These are phyloP conservation scores for Staphylotrichum longicolle DNA, from an alignment of 495 filamentous ascomycete genomes.

Conservation along the genomic window DNA sequence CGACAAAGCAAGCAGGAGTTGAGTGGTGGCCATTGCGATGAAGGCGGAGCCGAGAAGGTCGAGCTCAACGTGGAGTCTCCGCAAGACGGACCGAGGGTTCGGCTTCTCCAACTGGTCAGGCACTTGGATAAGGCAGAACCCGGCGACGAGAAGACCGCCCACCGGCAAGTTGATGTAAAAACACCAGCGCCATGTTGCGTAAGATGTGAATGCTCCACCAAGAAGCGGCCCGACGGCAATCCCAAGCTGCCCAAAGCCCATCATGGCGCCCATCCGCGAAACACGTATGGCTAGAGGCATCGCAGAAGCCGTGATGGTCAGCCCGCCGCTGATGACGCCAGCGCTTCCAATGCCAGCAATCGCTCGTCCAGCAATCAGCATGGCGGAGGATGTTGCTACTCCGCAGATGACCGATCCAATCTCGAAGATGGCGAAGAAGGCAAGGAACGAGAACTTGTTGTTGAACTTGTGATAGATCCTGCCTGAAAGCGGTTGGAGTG, in stretches of 20 bases:
- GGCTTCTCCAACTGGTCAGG: conserved; percentile 46
- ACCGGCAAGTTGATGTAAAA: conserved; percentile 73
- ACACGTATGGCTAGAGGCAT: conserved; percentile 42
- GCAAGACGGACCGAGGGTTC: conserved; percentile 31
- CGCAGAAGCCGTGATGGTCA: conserved; percentile 38
- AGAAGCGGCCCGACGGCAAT: conserved; percentile 65
- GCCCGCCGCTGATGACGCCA: conserved; percentile 39
- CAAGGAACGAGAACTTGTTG: conserved; percentile 43
- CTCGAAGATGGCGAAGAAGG: conserved; percentile 42
- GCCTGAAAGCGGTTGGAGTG: conserved; percentile 52
- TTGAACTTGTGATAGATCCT: conserved; percentile 51
- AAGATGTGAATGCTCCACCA: conserved; percentile 52
- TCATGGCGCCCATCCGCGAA: conserved; percentile 38
- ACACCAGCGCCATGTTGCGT: conserved; percentile 57
- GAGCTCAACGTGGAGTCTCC: conserved; percentile 52
- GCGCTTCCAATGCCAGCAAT: conserved; percentile 51
- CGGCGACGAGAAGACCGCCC: conserved; percentile 58
- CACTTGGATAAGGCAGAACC: conserved; percentile 52
- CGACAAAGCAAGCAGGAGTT: conserved; percentile 69
- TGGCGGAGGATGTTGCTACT: conserved; percentile 43
- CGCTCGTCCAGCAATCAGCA: conserved; percentile 55
- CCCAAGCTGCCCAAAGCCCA: conserved; percentile 62
- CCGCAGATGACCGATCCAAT: conserved; percentile 54
- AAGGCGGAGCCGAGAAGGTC: conserved; percentile 64
- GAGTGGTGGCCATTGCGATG: conserved; percentile 66